Evolutionary conservation across 2,329 filamentous ascomycete species (phyloP).

Genomic region (Dryadomyces quercivorus): DNA sequence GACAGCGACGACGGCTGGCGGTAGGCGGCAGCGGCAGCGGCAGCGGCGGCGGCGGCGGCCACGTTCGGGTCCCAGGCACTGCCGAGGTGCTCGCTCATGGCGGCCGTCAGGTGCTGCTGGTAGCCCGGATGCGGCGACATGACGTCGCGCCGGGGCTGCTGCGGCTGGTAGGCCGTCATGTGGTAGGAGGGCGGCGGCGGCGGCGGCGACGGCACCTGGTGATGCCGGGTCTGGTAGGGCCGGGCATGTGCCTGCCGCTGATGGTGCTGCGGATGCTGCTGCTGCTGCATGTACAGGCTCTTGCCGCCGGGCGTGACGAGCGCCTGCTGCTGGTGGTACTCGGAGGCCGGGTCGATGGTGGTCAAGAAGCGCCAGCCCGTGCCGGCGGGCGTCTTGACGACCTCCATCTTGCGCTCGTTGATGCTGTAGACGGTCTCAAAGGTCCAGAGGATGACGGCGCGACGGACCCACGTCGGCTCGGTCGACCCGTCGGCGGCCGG

Average conservation of each 20-base stretch:
- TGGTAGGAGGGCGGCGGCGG: slow-evolving; percentile 10
- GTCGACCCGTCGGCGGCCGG: not conserved
- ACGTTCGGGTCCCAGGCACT: slow-evolving; percentile 9
- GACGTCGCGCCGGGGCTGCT: slow-evolving; percentile 25
- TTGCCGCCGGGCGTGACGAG: slow-evolving; percentile 17
- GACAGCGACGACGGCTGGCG: slow-evolving; percentile 9
- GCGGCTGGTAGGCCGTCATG: slow-evolving; percentile 1
- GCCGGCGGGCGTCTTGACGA: slow-evolving; percentile 36
- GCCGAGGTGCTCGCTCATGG: slow-evolving; percentile 46
- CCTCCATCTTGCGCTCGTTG: slow-evolving; percentile 28
- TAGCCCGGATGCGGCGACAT: slow-evolving; percentile 41
- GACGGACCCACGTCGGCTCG: slow-evolving; percentile 34
- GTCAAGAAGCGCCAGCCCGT: slow-evolving; percentile 52
- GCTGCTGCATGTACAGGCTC: slow-evolving; percentile 34
- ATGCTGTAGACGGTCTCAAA: slow-evolving; percentile 39
- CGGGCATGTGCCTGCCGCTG: not conserved
- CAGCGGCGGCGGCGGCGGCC: slow-evolving; percentile 6
- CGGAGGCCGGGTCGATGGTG: slow-evolving; percentile 46
- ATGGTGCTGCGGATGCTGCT: slow-evolving; percentile 6
- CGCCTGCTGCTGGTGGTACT: slow-evolving; percentile 40
- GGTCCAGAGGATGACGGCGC: slow-evolving; percentile 50
- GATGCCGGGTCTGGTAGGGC: not conserved
- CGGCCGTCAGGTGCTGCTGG: slow-evolving; percentile 39
- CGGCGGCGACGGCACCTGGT: slow-evolving; percentile 1
- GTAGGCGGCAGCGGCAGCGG: slow-evolving; percentile 10